Conservation (phyloP, 2,329 filamentous ascomycete species). For the Chaetomium sp. region DNA sequence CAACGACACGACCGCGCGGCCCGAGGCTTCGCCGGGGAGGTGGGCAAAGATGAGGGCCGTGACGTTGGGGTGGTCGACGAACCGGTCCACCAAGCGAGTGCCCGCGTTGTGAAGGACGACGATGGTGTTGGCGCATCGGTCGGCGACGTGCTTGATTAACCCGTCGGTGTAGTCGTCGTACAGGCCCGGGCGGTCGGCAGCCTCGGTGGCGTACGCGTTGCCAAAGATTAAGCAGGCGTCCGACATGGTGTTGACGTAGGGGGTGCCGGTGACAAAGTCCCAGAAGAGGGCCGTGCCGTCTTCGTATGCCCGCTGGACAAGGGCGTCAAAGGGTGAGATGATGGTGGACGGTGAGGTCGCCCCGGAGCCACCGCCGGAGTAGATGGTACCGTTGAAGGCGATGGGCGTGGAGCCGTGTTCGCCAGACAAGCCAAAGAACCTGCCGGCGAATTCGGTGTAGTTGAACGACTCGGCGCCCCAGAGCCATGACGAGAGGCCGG, state of each 20-base stretch:
- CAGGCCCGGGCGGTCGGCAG: conserved; percentile 62
- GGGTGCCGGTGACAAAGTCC: conserved; percentile 56
- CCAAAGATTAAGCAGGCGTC: conserved; percentile 70
- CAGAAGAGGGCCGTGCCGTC: conserved; percentile 62
- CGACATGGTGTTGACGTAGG: conserved; percentile 51
- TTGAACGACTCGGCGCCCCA: conserved; percentile 47
- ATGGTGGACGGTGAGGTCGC: conserved; percentile 45
- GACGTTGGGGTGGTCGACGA: conserved; percentile 64
- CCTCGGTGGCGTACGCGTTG: conserved; percentile 73
- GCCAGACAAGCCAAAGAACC: conserved; percentile 38
- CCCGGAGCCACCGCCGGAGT: conserved; percentile 50
- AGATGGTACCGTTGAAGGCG: conserved; percentile 49
- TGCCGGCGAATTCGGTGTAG: conserved; percentile 37
- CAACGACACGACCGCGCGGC: conserved; percentile 56
- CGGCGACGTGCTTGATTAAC: conserved; percentile 59
- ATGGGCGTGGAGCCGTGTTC: conserved; percentile 34
- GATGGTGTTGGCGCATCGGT: conserved; percentile 62
- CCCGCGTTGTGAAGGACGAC: conserved; percentile 68
- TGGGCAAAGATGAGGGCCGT: conserved; percentile 66
- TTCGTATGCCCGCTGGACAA: conserved; percentile 53
- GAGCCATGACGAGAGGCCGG: conserved; percentile 43
- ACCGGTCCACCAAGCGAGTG: conserved; percentile 60
- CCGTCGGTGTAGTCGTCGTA: conserved; percentile 67
- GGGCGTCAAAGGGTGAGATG: conserved; percentile 57
- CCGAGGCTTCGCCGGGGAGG: conserved; percentile 65